Percentiles rank a stretch among this genome's conserved stretches.
These are phyloP conservation scores for Globisporangium uncinulatum DNA, from an alignment of 352 stramenopile genomes.

Conservation along the genomic window DNA sequence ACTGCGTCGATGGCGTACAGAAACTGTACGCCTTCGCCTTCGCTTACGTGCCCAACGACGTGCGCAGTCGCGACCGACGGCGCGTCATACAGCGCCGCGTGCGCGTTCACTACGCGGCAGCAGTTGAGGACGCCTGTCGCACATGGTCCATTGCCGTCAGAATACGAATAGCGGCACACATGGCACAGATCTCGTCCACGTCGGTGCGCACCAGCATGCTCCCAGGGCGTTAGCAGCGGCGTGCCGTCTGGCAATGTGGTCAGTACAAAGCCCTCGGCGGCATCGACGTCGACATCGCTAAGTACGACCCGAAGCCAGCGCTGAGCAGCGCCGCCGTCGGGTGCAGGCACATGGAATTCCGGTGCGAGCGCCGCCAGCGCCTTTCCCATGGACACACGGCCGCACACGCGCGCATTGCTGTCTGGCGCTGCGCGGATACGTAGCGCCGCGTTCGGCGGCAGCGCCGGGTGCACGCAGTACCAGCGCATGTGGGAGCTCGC, in stretches of 20 bases:
- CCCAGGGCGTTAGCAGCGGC: conserved; percentile 43
- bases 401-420: conserved; percentile 30
- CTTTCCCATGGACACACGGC: conserved; percentile 43
- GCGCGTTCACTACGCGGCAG: conserved; percentile 28
- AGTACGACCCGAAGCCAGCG: conserved; percentile 55
- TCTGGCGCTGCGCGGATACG: conserved; percentile 52
- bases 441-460: conserved; percentile 54
- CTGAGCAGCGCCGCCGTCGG: conserved; percentile 9
- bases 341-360: conserved; percentile 26
- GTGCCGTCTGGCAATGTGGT: conserved; percentile 34
- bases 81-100: conserved; percentile 33
- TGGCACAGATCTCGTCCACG: neutral
- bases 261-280: conserved; percentile 49
- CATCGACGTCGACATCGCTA: conserved; percentile 19
- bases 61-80: conserved; percentile 17
- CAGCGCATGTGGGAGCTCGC: conserved; percentile 45
- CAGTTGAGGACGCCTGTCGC: conserved; percentile 32
- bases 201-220: conserved; percentile 22
- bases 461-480: conserved; percentile 53
- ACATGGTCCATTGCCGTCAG: neutral
- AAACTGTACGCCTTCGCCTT: conserved; percentile 24
- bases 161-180: neutral
- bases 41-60: conserved; percentile 26
- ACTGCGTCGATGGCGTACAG: conserved; percentile 42
- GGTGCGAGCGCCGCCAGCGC: conserved; percentile 30